Percentiles rank a stretch among this genome's conserved stretches.
These are phyloP conservation scores for Trametes versicolor DNA, from an alignment of 1,284 basidiomycete genomes.

Conservation along the genomic window DNA sequence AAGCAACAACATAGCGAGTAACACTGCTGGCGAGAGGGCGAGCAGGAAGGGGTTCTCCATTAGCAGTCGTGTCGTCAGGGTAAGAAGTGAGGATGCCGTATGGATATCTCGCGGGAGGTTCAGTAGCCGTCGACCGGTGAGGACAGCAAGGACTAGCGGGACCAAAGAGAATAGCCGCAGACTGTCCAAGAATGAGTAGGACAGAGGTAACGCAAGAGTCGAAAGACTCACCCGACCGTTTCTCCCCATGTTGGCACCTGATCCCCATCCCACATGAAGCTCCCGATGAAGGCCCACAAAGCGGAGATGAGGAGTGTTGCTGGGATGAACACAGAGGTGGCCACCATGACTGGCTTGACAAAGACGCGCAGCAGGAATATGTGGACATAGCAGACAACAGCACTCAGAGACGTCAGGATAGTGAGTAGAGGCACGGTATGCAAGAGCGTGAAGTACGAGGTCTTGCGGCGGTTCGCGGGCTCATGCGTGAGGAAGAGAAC, in stretches of 20 bases:
- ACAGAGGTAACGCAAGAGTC: slow-evolving; percentile 1
- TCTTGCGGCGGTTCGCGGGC: slow-evolving; percentile 51
- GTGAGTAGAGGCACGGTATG: slow-evolving; percentile 88
- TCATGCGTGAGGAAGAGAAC: slow-evolving; percentile 62
- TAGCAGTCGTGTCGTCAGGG: slow-evolving; percentile 82
- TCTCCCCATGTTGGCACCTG: slow-evolving; percentile 81
- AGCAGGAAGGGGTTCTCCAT: slow-evolving; percentile 85
- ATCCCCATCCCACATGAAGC: slow-evolving; percentile 85
- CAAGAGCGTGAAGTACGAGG: slow-evolving; percentile 74
- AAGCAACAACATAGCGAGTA: slow-evolving; percentile 75
- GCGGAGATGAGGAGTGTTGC: slow-evolving; percentile 84
- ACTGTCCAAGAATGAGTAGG: slow-evolving; percentile 44
- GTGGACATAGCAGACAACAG: slow-evolving; percentile 79
- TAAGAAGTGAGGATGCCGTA: slow-evolving; percentile 80
- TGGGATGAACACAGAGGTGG: slow-evolving; percentile 84
- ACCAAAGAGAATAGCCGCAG: slow-evolving; percentile 83
- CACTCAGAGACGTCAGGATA: slow-evolving; percentile 79
- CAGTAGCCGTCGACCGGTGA: slow-evolving; percentile 79
- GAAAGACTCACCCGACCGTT: slow-evolving; percentile 75
- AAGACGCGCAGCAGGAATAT: slow-evolving; percentile 82
- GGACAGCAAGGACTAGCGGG: slow-evolving; percentile 74
- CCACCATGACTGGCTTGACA: slow-evolving; percentile 83
- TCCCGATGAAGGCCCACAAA: slow-evolving; percentile 89
- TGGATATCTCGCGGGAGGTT: slow-evolving; percentile 73
- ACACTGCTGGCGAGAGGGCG: slow-evolving; percentile 80